Conservation (phyloP, 2,329 filamentous ascomycete species). For the Alternaria angustiovoidea region DNA sequence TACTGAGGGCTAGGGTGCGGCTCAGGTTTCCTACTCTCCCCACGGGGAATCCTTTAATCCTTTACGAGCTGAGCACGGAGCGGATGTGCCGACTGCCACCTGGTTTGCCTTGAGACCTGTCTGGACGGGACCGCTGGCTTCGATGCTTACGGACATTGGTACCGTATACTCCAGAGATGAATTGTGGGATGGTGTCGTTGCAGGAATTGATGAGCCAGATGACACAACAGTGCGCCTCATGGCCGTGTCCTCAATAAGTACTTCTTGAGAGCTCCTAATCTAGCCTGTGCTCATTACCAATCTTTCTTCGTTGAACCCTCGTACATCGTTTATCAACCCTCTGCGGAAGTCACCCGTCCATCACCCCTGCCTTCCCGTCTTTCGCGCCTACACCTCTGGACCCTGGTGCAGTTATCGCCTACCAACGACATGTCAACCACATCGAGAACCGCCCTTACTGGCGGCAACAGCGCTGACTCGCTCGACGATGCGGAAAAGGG, state of each 20-base stretch:
- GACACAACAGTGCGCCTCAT: conserved; percentile 3
- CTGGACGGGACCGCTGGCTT: conserved; percentile 13
- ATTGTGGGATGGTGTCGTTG: conserved; percentile 11
- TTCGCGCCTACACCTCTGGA: neutral
- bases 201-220: conserved; percentile 15
- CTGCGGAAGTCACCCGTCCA: neutral
- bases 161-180: conserved; percentile 21
- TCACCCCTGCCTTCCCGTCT: neutral
- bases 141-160: conserved; percentile 16
- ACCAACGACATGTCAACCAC: conserved; percentile 33
- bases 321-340: neutral
- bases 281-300: conserved; percentile 23
- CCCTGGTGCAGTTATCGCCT: conserved; percentile 5
- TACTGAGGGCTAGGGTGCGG: conserved; percentile 4
- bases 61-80: conserved; percentile 18
- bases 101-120: conserved; percentile 10
- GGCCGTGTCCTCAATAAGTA: conserved; percentile 25
- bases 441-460: conserved; percentile 25
- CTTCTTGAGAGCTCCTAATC: conserved; percentile 6
- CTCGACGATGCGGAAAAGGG: conserved; percentile 47
- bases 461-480: conserved; percentile 31
- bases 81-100: conserved; percentile 1
- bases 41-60: conserved; percentile 16
- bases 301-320: conserved; percentile 10
- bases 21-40: conserved; percentile 10